Base-by-base conservation (phyloP, 805 yeast species). In the Candida silvatica region DNA sequence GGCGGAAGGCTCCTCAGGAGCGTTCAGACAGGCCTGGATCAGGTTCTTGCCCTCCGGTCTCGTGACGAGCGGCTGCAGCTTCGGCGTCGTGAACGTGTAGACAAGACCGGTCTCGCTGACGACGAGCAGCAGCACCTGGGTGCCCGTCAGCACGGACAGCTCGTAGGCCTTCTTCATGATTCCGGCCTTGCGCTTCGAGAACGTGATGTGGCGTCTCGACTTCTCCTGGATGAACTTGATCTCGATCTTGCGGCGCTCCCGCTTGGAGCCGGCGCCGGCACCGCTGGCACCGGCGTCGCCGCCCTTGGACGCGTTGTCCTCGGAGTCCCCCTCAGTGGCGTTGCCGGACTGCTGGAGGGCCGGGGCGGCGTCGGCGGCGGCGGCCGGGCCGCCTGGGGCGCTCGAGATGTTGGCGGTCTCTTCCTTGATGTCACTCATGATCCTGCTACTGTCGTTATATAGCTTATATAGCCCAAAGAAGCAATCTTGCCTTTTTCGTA, bases 81-180 rank as follows among this genome's bases (percentile, higher is more conserved):
- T 92, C 39, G 98, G 98, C n/a, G 98, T 92, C 38, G 97, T 90
- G 60, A 92, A 92, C 16, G 98, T 92, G 62, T 92, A 92, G 37
- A 92, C 98, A 43, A 92, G 76, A 12, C 98, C 98, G n/a, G 98
- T 92, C 61, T 92, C 98, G 36, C 94, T 81, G 20, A 92, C 98
- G 37, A 92, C 98, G 48, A 92, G 74, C 40, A 92, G 67, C 44
- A 92, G 71, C 20, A 92, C 97, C 62, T 92, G 98, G 22, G 98
- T 92, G 38, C 98, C 98, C 11, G 98, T 92, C 49, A 92, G 71
- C 35, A 92, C 97, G 16, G 95, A 82, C 45, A 92, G 71, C 59
- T 92, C 98, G 63, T 90, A 92, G n/a, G 98, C 98, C 66, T 92
- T 92, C 66, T 92, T 92, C 98, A 92, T 92, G 53, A 92, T 90